These are phyloP conservation scores for Pleurotus djamor DNA, from an alignment of 768 basidiomycete species.

Conservation along the genomic window DNA sequence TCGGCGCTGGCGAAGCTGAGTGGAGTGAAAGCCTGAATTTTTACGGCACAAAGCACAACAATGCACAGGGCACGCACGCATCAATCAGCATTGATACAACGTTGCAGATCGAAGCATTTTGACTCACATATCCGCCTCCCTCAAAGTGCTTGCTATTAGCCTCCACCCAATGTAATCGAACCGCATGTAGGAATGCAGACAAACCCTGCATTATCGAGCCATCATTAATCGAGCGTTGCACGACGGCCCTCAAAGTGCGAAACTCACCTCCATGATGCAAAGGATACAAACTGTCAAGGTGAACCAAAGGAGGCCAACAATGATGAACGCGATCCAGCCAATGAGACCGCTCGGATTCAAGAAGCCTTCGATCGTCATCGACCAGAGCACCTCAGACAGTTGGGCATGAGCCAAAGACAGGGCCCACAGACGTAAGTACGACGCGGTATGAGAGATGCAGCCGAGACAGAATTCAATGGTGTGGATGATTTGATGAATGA, in stretches of 20 bases:
- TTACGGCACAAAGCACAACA: slow-evolving; percentile 3
- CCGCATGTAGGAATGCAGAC: slow-evolving; percentile 93
- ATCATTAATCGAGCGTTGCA: slow-evolving; percentile 13
- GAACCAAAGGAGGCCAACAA: slow-evolving; percentile 77
- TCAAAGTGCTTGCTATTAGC: slow-evolving; percentile 96
- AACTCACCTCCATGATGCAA: slow-evolving; percentile 91
- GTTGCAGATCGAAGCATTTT: slow-evolving; percentile 14
- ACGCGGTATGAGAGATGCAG: slow-evolving; percentile 97
- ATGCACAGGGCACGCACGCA: neutral
- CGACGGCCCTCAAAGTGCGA: slow-evolving; percentile 11
- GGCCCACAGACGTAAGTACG: slow-evolving; percentile 94
- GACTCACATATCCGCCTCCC: slow-evolving; percentile 84
- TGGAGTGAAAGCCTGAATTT: slow-evolving; percentile 43
- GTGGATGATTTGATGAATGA: slow-evolving; percentile 97
- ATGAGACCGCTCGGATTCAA: slow-evolving; percentile 65
- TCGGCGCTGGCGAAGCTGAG: slow-evolving; percentile 44
- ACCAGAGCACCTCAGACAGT: slow-evolving; percentile 91
- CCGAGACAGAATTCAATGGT: slow-evolving; percentile 99
- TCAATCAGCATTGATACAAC: slow-evolving; percentile 16
- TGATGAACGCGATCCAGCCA: slow-evolving; percentile 49
- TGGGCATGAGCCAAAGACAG: slow-evolving; percentile 98
- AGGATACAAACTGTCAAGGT: slow-evolving; percentile 70
- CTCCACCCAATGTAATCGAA: slow-evolving; percentile 98
- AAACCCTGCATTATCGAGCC: slow-evolving; percentile 58
- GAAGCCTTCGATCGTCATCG: slow-evolving; percentile 72